Evolutionary conservation across 768 basidiomycete species (phyloP), one percentile per base, ranked within the genome.

Genomic region (Leccinum obscurum): DNA sequence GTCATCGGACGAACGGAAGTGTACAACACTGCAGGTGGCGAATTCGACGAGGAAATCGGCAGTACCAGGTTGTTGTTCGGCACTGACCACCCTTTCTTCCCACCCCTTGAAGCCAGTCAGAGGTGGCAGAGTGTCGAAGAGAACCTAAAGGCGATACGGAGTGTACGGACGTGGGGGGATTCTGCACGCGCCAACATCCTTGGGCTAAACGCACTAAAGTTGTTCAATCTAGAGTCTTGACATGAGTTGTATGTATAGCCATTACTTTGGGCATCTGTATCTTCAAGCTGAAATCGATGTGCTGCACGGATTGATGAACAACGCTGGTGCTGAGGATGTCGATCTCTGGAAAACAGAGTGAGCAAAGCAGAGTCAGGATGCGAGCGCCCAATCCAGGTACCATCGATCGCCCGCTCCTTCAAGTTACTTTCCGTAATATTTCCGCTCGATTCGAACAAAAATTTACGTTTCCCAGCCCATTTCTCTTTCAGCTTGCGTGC

Each of bases 261-360:
- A 57, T 70, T 69, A 71, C 64, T 80, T 80, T 10, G 84, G 82
- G 65, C n/a, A 82, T 82, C 75, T 95, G 94, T 62, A 98, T 89
- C 83, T 98, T 98, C 68, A 99, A 81, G 68, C 94, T 97, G 74
- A 95, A 99, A 73, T 98, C 97, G 62, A 98, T 88, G 70, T 97
- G 95, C 65, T 86, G 92, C 26, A 92, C 93, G 2, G 91, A 92
- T 74, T 98, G 93, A 66, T 95, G 94, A 26, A 95, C 91, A 9
- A 81, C 84, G 61, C 92, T 95, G 46, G 93, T 95, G 77, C 95
- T 91, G 74, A 97, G 68, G 68, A 98, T 95, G 72, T 99, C 97
- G 66, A 99, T 89, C 70, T 94, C 95, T 95, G 74, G 20, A 34
- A 50, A 34, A 49, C 32, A 14, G n/a, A 35, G 35, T 65, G 39